Evolutionary conservation across 495 filamentous ascomycete genomes (phyloP).

Genomic region (Chaetomium fimeti): DNA sequence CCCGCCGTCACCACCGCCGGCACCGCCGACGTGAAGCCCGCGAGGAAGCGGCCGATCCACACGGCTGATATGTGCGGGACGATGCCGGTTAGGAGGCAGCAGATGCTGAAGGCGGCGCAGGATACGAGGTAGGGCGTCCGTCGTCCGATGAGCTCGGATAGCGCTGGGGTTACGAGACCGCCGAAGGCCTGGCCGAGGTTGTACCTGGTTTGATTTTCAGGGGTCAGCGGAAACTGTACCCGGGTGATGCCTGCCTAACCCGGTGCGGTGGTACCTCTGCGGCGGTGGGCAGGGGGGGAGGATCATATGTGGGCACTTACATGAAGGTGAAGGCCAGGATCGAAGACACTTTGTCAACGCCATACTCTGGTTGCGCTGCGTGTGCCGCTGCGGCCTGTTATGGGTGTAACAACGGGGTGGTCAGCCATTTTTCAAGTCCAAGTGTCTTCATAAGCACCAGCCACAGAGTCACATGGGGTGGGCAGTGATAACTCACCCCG

Average conservation of each 20-base stretch:
- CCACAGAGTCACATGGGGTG: neutral
- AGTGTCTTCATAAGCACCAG: neutral
- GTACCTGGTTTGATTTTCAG: neutral
- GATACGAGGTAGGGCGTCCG: conserved; percentile 1
- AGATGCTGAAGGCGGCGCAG: neutral
- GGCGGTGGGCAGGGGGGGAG: neutral
- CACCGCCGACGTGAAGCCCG: conserved; percentile 4
- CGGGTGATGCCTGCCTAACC: too few relatives aligned
- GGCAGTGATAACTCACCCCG: neutral
- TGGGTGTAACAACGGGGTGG: neutral
- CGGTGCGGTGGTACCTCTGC: neutral
- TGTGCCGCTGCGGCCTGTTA: conserved; percentile 8
- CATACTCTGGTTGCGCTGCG: neutral
- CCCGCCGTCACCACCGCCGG: conserved; percentile 1
- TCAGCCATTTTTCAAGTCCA: neutral
- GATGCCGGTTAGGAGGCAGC: neutral
- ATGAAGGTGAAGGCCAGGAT: conserved; percentile 7
- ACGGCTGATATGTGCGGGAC: neutral
- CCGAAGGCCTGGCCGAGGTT: conserved; percentile 1
- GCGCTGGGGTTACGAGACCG: neutral
- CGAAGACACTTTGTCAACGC: neutral
- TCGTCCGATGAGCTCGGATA: conserved; percentile 2
- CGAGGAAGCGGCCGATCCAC: conserved; percentile 1
- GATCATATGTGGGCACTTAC: neutral
- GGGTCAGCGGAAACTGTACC: neutral